Evolutionary conservation across 106 monocot genomes (phyloP).

Genomic region (Dendrobium chrysotoxum): DNA sequence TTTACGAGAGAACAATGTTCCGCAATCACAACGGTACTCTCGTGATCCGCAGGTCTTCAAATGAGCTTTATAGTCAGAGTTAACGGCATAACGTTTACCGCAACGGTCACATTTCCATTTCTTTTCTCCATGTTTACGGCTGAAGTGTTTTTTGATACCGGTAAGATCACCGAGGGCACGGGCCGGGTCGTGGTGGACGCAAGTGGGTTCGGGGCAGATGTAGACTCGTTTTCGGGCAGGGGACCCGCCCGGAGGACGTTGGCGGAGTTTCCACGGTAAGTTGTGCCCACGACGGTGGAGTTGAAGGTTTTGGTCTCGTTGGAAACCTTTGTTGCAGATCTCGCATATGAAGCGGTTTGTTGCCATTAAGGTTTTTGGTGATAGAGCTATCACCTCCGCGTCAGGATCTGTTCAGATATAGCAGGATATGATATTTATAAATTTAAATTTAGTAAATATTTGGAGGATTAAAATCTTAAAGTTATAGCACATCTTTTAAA

Average conservation of each 20-base stretch:
- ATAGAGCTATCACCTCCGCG: slow-evolving; percentile 9
- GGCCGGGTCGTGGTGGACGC: slow-evolving; percentile 82
- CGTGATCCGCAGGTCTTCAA: slow-evolving; percentile 11
- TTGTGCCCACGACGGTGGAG: slow-evolving; percentile 13
- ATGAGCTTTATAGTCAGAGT: slow-evolving; percentile 8
- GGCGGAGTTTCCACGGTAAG: slow-evolving; percentile 5
- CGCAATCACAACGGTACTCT: slow-evolving; percentile 12
- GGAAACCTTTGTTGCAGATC: slow-evolving; percentile 12
- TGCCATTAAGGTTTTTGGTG: slow-evolving; percentile 5
- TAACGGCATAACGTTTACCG: slow-evolving; percentile 7
- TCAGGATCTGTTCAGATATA: background rate
- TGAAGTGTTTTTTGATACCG: slow-evolving; percentile 80
- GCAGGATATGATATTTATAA: background rate
- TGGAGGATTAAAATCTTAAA: too few relatives aligned
- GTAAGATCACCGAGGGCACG: slow-evolving; percentile 75
- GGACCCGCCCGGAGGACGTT: background rate
- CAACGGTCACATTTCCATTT: slow-evolving; percentile 69
- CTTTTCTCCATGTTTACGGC: slow-evolving; percentile 79
- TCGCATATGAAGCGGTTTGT: slow-evolving; percentile 12
- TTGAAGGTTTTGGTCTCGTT: slow-evolving; percentile 8
- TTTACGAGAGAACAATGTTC: slow-evolving; percentile 32
- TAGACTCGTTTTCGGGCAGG: slow-evolving; percentile 3
- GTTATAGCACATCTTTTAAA: too few relatives aligned
- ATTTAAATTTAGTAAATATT: background rate
- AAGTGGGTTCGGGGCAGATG: slow-evolving; percentile 69